Conservation (phyloP, 257 asterid species). For the Lavandula angustifolia region DNA sequence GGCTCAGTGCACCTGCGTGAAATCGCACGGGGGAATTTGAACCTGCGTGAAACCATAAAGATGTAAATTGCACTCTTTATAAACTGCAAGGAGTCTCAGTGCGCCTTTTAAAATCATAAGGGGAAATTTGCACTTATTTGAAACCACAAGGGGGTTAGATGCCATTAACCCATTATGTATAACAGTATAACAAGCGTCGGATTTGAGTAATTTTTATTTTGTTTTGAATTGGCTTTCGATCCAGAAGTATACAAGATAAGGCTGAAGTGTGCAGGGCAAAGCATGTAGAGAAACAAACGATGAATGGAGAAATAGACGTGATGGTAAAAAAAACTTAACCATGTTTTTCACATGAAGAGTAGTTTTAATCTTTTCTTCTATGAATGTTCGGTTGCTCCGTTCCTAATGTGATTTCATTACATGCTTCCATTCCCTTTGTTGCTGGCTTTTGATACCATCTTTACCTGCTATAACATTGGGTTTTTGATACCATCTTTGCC, state of each 20-base stretch:
- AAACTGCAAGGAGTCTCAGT: too few species aligned
- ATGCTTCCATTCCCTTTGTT: slow-evolving; percentile 12
- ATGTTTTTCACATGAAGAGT: slow-evolving; percentile 4
- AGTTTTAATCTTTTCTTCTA: neutral
- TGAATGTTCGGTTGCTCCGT: neutral
- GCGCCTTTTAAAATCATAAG: too few species aligned
- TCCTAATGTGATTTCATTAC: neutral
- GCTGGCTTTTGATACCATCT: slow-evolving; percentile 13
- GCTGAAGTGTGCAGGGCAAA: slow-evolving; percentile 2
- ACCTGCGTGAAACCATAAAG: too few species aligned
- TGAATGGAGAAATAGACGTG: neutral
- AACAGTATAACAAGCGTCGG: slow-evolving; percentile 10
- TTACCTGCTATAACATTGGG: slow-evolving; percentile 6
- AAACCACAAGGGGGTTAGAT: too few species aligned
- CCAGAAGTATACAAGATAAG: neutral
- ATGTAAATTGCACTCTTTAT: too few species aligned
- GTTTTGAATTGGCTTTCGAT: neutral
- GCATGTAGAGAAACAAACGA: neutral
- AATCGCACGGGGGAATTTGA: too few species aligned
- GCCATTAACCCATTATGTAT: neutral
- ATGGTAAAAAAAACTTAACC: neutral
- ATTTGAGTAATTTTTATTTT: neutral
- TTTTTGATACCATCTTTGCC: slow-evolving; percentile 12
- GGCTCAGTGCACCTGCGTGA: too few species aligned
- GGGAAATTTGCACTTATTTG: too few species aligned